Conservation (phyloP, 2,329 filamentous ascomycete species). For the Laburnicola sp. region DNA sequence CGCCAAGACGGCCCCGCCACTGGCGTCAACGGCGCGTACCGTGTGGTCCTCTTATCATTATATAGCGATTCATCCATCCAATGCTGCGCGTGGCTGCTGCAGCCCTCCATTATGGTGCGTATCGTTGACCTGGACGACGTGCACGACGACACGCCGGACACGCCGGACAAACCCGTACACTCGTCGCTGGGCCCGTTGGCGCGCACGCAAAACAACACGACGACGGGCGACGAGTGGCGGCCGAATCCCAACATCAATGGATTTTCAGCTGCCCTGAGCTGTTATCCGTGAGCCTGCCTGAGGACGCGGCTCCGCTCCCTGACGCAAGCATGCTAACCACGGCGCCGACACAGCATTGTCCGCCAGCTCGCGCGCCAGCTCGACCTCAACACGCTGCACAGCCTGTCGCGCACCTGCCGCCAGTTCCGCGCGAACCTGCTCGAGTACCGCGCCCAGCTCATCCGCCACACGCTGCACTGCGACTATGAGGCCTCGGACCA, state of each 20-base stretch:
- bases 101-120: constrained; percentile 47
- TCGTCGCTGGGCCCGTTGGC: no score
- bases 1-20: constrained; percentile 10
- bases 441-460: constrained; percentile 74
- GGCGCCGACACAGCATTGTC: constrained; percentile 64
- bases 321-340: constrained; percentile 35
- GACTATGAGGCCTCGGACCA: constrained; percentile 68
- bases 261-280: constrained; percentile 65
- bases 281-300: constrained; percentile 65
- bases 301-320: constrained; percentile 31
- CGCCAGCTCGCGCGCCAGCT: constrained; percentile 74
- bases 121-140: constrained; percentile 50
- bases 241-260: constrained; percentile 60
- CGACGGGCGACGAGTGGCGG: constrained; percentile 24
- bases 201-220: constrained; percentile 20
- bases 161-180: constrained; percentile 34
- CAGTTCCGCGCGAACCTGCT: constrained; percentile 76
- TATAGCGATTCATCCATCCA: constrained; percentile 26
- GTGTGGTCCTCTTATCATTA: constrained; percentile 7
- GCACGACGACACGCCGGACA: constrained; percentile 24
- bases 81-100: constrained; percentile 27
- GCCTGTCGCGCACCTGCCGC: constrained; percentile 79
- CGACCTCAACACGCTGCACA: constrained; percentile 85
- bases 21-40: constrained; percentile 5
- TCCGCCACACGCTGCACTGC: constrained; percentile 78